These are phyloP conservation scores for Kazachstania viticola DNA, from an alignment of 805 yeast genomes.

Conservation along the genomic window DNA sequence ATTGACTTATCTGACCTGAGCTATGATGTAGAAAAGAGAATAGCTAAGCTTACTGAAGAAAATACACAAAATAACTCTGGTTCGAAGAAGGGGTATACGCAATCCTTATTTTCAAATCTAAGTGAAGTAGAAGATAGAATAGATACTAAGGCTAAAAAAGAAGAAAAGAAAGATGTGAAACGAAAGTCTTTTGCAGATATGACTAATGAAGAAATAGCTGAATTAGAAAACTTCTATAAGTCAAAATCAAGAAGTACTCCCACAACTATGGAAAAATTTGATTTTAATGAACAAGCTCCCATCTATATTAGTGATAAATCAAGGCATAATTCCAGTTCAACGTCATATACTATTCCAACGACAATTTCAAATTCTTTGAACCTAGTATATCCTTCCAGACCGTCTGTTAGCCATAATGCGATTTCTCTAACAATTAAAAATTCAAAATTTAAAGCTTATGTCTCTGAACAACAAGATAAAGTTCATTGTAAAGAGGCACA, in stretches of 20 bases:
- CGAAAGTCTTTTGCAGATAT: constrained; percentile 25
- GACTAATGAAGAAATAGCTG: constrained; percentile 23
- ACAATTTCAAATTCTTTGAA: constrained; percentile 14
- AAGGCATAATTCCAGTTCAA: not conserved
- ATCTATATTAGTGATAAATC: constrained; percentile 8
- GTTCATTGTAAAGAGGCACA: constrained; percentile 5
- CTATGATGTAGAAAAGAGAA: constrained; percentile 9
- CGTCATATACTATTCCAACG: too few species aligned
- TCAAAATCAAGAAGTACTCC: constrained; percentile 17
- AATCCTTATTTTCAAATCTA: constrained; percentile 23
- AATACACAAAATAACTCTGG: constrained; percentile 26
- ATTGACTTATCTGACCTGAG: constrained; percentile 17
- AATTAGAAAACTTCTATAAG: constrained; percentile 18
- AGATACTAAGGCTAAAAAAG: constrained; percentile 3
- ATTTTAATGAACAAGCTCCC: constrained; percentile 22
- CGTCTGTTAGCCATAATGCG: constrained; percentile 21
- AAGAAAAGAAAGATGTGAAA: constrained; percentile 2
- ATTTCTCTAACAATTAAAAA: constrained; percentile 16
- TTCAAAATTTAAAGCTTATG: constrained; percentile 9
- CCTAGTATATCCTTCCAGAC: constrained; percentile 26
- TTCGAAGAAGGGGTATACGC: constrained; percentile 20
- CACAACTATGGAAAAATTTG: constrained; percentile 18
- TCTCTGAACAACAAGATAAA: constrained; percentile 4
- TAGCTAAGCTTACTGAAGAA: constrained; percentile 13
- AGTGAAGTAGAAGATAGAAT: constrained; percentile 26